Conservation (phyloP, 2,329 filamentous ascomycete species). For the Microcyclosporella mali region DNA sequence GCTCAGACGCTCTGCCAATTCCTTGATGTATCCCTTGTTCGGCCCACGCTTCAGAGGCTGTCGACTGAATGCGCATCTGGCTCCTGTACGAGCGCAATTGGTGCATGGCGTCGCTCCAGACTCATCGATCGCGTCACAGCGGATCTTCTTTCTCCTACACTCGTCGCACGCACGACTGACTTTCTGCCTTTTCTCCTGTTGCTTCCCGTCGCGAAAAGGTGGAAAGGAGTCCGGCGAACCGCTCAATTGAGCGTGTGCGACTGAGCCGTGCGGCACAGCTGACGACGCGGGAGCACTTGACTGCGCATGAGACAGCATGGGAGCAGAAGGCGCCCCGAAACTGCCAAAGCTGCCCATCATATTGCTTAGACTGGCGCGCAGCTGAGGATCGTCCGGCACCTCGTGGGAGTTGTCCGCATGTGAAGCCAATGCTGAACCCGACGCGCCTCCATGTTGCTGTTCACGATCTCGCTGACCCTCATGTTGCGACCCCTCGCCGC, state of each 20-base stretch:
- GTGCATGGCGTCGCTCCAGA: constrained; percentile 68
- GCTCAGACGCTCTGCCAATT: constrained; percentile 77
- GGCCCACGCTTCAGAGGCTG: constrained; percentile 74
- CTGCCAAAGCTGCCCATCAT: constrained; percentile 17
- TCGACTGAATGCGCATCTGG: constrained; percentile 76
- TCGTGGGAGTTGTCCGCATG: constrained; percentile 1
- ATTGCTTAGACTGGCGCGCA: constrained; percentile 8
- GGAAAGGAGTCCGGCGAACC: constrained; percentile 16
- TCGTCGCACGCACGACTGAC: constrained; percentile 86
- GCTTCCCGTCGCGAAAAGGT: constrained; percentile 11
- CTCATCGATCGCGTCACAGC: constrained; percentile 76
- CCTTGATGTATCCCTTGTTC: constrained; percentile 91
- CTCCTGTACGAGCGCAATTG: constrained; percentile 70
- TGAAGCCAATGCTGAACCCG: not conserved
- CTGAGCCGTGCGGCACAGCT: constrained; percentile 14
- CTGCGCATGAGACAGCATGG: not conserved
- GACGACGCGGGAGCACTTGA: constrained; percentile 6
- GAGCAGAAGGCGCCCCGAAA: constrained; percentile 12
- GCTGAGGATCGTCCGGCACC: constrained; percentile 10
- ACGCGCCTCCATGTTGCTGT: too few species aligned
- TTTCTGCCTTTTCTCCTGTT: constrained; percentile 63
- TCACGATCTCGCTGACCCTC: not conserved
- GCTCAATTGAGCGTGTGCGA: constrained; percentile 18
- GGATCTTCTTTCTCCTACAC: constrained; percentile 80
- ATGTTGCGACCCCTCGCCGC: not conserved